phyloP scores from a whole-genome alignment of 441 rosid species.

The Arabidopsis hybrid region DNA sequence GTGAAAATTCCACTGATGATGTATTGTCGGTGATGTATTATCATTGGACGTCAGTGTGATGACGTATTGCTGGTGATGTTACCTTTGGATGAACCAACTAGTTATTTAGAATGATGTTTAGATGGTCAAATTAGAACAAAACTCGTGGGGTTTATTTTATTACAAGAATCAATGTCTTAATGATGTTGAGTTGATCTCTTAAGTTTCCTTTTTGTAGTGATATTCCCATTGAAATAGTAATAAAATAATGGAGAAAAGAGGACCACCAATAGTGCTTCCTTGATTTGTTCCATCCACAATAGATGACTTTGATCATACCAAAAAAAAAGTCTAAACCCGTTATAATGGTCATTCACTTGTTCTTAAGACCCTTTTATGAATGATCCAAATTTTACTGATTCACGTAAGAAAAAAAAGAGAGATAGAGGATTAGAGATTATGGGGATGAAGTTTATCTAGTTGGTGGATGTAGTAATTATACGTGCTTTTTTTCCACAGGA shows the following conservation, averaged over 20 bases:
- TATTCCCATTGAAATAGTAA: constrained; percentile 1
- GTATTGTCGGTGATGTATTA: constrained; percentile 17
- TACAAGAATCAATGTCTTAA: constrained; percentile 18
- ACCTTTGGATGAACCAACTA: not conserved
- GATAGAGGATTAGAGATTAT: not conserved
- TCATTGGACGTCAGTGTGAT: constrained; percentile 15
- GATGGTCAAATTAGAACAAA: constrained; percentile 17
- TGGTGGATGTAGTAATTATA: not conserved
- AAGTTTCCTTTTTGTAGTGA: not conserved
- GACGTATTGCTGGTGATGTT: constrained; percentile 33
- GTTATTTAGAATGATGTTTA: constrained; percentile 13
- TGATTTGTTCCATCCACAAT: constrained; percentile 28
- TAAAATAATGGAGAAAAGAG: constrained; percentile 26
- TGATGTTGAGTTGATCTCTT: constrained; percentile 11
- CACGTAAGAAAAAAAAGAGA: too few relatives aligned
- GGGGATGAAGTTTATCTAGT: constrained; percentile 7
- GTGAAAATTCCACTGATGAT: not conserved
- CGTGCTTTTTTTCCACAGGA: constrained; percentile 11
- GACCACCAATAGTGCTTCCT: constrained; percentile 28
- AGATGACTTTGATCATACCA: constrained; percentile 20
- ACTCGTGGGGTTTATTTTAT: constrained; percentile 24
- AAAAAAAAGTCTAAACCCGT: constrained; percentile 20
- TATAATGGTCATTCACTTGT: constrained; percentile 7
- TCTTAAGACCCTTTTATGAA: not conserved
- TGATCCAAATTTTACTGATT: constrained; percentile 23